phyloP scores from a whole-genome alignment of 2,329 filamentous ascomycete genomes.

The Ophiosphaerella korrae region DNA sequence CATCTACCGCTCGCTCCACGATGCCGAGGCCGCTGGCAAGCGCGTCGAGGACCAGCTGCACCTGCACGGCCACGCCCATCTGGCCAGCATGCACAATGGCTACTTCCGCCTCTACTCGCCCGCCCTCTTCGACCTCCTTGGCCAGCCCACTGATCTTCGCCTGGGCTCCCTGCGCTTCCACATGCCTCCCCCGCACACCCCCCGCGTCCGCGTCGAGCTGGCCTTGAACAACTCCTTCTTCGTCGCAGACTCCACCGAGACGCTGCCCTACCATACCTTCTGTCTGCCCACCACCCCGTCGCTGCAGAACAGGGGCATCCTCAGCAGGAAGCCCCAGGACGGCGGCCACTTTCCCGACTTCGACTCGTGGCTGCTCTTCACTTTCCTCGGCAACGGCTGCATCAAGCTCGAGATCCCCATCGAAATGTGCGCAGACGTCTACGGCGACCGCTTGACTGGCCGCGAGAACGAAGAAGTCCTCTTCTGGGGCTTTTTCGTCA shows the following conservation, averaged over 20 bases:
- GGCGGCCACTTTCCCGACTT: conserved; percentile 38
- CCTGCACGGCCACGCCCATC: conserved; percentile 10
- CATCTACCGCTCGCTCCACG: conserved; percentile 36
- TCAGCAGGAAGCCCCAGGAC: conserved; percentile 37
- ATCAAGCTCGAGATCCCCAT: conserved; percentile 44
- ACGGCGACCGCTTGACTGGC: conserved; percentile 35
- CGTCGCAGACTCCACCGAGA: conserved; percentile 42
- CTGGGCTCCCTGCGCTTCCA: conserved; percentile 45
- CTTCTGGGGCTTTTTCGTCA: conserved; percentile 45
- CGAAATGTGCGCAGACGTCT: conserved; percentile 45
- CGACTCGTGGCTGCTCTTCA: conserved; percentile 46
- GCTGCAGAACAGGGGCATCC: conserved; percentile 41
- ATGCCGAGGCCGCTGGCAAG: conserved; percentile 37
- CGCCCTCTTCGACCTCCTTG: conserved; percentile 43
- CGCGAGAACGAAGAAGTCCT: conserved; percentile 42
- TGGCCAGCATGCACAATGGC: conserved; percentile 37
- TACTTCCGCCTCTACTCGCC: conserved; percentile 45
- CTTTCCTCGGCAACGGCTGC: conserved; percentile 43
- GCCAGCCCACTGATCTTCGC: conserved; percentile 41
- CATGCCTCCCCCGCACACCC: conserved; percentile 13
- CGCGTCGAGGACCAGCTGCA: conserved; percentile 39
- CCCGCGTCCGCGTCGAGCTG: conserved; percentile 35
- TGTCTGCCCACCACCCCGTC: conserved; percentile 37
- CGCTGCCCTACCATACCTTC: conserved; percentile 43
- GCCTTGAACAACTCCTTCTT: conserved; percentile 42